These are phyloP conservation scores for Odontarrhena argentea DNA, from an alignment of 345 rosid species.

Conservation along the genomic window DNA sequence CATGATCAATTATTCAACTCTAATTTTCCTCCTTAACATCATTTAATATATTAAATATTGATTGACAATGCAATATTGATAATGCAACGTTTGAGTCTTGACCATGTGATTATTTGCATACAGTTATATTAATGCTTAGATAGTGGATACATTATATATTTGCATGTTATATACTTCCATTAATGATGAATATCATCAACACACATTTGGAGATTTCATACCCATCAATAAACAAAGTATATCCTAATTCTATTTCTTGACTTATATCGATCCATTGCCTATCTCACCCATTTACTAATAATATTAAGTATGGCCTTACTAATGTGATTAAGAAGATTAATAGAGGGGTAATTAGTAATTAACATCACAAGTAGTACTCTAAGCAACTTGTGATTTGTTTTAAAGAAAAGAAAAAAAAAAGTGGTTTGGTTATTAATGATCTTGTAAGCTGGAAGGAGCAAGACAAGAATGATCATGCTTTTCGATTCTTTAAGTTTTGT, in stretches of 20 bases:
- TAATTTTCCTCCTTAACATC: background rate
- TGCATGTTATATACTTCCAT: slow-evolving; percentile 35
- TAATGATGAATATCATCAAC: slow-evolving; percentile 10
- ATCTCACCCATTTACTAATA: slow-evolving; percentile 18
- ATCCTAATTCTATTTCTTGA: background rate
- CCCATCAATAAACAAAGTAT: slow-evolving; percentile 18
- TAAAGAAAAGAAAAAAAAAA: background rate
- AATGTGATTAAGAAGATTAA: slow-evolving; percentile 18
- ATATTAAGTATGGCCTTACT: background rate
- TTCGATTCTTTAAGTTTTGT: background rate
- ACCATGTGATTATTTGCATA: slow-evolving; percentile 33
- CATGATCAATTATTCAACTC: slow-evolving; percentile 13
- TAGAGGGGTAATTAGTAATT: background rate
- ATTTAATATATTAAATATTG: background rate
- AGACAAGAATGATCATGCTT: slow-evolving; percentile 38
- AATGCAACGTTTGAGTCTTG: slow-evolving; percentile 25
- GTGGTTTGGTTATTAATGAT: slow-evolving; percentile 24
- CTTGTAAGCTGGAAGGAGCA: slow-evolving; percentile 39
- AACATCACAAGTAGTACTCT: slow-evolving; percentile 1
- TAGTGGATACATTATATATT: slow-evolving; percentile 33
- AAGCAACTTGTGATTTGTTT: slow-evolving; percentile 25
- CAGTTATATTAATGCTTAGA: slow-evolving; percentile 35
- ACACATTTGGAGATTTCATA: slow-evolving; percentile 10
- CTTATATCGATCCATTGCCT: background rate
- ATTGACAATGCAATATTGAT: slow-evolving; percentile 21